These are phyloP conservation scores for Pseudophaeomoniella oleicola DNA, from an alignment of 2,329 filamentous ascomycete genomes.

Conservation along the genomic window DNA sequence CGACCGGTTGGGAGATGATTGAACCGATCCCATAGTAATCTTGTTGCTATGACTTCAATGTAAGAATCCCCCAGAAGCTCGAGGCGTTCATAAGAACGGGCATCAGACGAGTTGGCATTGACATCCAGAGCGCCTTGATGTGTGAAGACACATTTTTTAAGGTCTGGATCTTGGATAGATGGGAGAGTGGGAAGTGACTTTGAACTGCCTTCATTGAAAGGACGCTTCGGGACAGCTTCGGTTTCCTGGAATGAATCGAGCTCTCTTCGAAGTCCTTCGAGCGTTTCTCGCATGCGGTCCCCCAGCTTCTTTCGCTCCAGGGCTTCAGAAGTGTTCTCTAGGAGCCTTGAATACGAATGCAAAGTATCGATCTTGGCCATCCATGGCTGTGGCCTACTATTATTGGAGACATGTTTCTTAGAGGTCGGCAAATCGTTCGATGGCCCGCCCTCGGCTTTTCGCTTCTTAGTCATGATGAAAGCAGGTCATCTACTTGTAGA, in stretches of 20 bases:
- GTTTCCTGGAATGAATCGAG: not conserved
- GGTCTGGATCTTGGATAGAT: conserved; percentile 39
- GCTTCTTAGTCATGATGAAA: no score
- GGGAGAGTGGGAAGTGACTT: conserved; percentile 32
- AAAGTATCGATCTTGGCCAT: no score
- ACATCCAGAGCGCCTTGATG: conserved; percentile 38
- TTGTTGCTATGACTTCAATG: conserved; percentile 60
- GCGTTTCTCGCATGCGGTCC: no score
- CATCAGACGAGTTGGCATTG: conserved; percentile 15
- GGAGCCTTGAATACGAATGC: no score
- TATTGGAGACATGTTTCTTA: no score
- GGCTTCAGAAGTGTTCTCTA: no score
- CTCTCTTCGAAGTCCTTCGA: no score
- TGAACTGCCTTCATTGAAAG: not conserved
- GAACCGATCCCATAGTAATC: conserved; percentile 62
- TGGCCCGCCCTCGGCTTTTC: no score
- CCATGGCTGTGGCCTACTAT: no score
- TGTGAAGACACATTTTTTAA: conserved; percentile 52
- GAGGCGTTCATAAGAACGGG: conserved; percentile 59
- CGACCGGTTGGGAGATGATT: conserved; percentile 49
- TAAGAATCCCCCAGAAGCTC: conserved; percentile 87
- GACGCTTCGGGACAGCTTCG: not conserved
- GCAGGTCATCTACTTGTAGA: no score
- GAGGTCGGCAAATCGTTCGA: no score
- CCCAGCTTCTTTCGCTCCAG: no score